Conservation (phyloP, 768 basidiomycete species). For the Neoboletus magnificus region DNA sequence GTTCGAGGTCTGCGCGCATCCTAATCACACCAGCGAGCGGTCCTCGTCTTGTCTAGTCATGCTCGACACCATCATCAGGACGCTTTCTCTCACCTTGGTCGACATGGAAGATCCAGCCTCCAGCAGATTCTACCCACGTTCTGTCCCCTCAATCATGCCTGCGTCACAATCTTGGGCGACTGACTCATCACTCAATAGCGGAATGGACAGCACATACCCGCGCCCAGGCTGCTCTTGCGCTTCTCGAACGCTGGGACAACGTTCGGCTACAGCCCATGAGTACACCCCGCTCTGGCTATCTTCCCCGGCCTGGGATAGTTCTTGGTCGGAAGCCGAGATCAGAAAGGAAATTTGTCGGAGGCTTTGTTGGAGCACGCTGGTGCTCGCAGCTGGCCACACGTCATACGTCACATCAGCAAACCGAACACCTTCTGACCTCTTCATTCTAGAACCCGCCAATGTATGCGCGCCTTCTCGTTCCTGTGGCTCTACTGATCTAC, state of each 20-base stretch:
- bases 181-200: neutral
- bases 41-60: conserved; percentile 54
- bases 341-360: conserved; percentile 69
- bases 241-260: conserved; percentile 47
- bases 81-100: conserved; percentile 54
- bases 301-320: conserved; percentile 60
- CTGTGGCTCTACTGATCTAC: neutral
- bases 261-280: conserved; percentile 49
- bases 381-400: conserved; percentile 61
- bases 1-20: conserved; percentile 72
- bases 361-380: conserved; percentile 69
- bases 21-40: conserved; percentile 51
- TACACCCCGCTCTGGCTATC: conserved; percentile 60
- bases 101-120: conserved; percentile 55
- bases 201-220: conserved; percentile 5
- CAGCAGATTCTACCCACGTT: conserved; percentile 45
- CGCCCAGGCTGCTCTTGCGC: conserved; percentile 45
- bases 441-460: conserved; percentile 62
- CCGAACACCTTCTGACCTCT: conserved; percentile 44
- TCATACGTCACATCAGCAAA: conserved; percentile 52
- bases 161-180: conserved; percentile 9
- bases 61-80: conserved; percentile 67
- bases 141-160: conserved; percentile 45
- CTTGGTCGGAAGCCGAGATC: conserved; percentile 61
- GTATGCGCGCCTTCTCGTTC: conserved; percentile 35